Base-by-base conservation (phyloP, 257 asterid species). In the Mitragyna speciosa region DNA sequence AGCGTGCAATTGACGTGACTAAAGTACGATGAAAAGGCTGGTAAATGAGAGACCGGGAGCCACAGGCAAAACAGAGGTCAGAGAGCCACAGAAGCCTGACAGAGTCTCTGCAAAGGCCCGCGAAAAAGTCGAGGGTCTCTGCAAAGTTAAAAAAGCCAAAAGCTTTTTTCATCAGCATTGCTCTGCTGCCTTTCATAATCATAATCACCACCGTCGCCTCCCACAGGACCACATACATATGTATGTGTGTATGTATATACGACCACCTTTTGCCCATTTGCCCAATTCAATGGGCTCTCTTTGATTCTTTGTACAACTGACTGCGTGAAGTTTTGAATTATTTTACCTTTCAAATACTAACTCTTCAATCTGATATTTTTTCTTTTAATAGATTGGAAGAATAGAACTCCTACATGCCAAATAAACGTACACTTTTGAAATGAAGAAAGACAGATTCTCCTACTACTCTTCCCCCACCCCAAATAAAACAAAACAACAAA, bases 121-220 rank as follows among this genome's bases (percentile, higher is more conserved):
- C 98, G 97, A 90, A 90, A 93, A 93, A 90, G 98, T 91, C 93
- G 98, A 93, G 98, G 89, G 97, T 70, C 91, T 79, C 89, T 88
- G 90, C 84, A 81, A 83, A 89, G 85, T 84, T 79, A 61, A 75
- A 87, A 85, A 84, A 83, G 88, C 89, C 90, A 82, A 75, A 72
- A n/a, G n/a, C 83, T 86, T 89, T 84, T 78, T 70, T 73, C 73
- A 63, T 26, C 79, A 39, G 30, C 67, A 81, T 56, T 76, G 12
- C 85, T 75, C 83, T 77, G 75, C 80, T 36, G 39, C 39, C n/a
- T 39, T 79, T 58, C 73, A 33, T 39, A 33, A 76, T 48, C 83
- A 73, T 36, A 36, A n/a, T 79, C 71, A 72, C 65, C 48, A n/a
- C n/a, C n/a, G n/a, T n/a, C n/a, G n/a, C n/a, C 19, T 6, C 52